Evolutionary conservation across 768 basidiomycete species (phyloP).

Genomic region (Lactifluus subvellereus): DNA sequence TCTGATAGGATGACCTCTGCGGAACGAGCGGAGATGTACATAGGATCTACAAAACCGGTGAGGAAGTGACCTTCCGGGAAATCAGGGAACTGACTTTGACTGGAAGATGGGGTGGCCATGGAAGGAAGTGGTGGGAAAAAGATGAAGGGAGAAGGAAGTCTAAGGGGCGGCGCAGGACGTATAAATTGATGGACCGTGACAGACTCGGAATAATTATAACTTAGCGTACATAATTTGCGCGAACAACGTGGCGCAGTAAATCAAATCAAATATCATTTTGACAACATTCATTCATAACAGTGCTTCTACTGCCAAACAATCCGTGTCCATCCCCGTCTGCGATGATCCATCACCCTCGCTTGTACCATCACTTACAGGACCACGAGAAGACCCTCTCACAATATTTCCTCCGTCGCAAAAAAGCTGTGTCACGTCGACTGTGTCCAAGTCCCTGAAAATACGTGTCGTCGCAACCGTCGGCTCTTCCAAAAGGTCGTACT

Average conservation of each 20-base stretch:
- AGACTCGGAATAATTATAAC: too few relatives aligned
- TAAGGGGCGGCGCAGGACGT: background rate
- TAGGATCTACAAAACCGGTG: constrained; percentile 43
- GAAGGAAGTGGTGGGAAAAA: background rate
- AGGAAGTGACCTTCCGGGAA: background rate
- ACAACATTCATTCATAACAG: background rate
- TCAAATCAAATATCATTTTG: too few relatives aligned
- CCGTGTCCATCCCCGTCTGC: background rate
- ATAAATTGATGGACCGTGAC: background rate
- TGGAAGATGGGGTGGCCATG: constrained; percentile 1
- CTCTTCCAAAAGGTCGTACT: constrained; percentile 14
- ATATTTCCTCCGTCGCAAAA: background rate
- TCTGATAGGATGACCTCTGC: constrained; percentile 92
- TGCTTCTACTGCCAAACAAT: constrained; percentile 5
- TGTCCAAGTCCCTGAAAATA: constrained; percentile 3
- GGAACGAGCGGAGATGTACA: constrained; percentile 75
- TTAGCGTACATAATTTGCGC: too few relatives aligned
- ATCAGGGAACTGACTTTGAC: background rate
- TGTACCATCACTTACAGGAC: background rate
- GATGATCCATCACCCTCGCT: background rate
- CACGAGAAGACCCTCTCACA: background rate
- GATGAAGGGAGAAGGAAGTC: too few relatives aligned
- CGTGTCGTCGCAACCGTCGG: background rate
- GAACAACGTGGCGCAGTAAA: too few relatives aligned
- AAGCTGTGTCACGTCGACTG: background rate